A percentile compares a stretch with the other conserved stretches of the same genome.
Conservation (phyloP, 306 rosid species). For the Rosa rugosa region DNA sequence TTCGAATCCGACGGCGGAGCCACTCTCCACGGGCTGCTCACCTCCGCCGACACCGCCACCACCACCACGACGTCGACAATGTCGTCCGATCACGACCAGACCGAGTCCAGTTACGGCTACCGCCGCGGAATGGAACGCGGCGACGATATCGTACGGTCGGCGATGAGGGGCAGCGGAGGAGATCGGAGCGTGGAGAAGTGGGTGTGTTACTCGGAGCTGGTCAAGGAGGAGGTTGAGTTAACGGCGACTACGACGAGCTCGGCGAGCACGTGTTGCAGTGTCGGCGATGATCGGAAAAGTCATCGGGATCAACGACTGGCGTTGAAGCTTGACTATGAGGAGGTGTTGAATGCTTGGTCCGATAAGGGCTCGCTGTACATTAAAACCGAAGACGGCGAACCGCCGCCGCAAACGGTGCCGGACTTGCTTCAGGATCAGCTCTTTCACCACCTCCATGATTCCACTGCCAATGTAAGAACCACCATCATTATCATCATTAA, state of each 20-base stretch:
- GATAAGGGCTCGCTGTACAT: constrained; percentile 73
- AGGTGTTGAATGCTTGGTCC: constrained; percentile 86
- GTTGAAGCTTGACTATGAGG: constrained; percentile 82
- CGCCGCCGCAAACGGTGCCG: constrained; percentile 71
- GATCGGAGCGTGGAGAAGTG: constrained; percentile 63
- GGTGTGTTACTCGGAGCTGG: constrained; percentile 88
- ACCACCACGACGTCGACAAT: constrained; percentile 17
- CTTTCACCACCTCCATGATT: constrained; percentile 14
- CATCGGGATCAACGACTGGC: constrained; percentile 28
- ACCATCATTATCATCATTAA: background rate
- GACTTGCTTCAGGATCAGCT: constrained; percentile 32
- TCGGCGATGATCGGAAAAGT: background rate
- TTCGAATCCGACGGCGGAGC: constrained; percentile 55
- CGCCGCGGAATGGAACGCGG: background rate
- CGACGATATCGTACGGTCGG: constrained; percentile 52
- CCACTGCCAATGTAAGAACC: constrained; percentile 38
- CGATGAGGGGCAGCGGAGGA: constrained; percentile 68
- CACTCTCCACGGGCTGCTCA: constrained; percentile 52
- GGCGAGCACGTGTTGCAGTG: constrained; percentile 8
- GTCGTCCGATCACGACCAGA: constrained; percentile 36
- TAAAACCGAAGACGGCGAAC: constrained; percentile 32
- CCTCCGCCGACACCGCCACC: constrained; percentile 27
- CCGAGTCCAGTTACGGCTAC: constrained; percentile 14
- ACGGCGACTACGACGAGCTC: constrained; percentile 20
- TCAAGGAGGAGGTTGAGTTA: constrained; percentile 44